Percentiles rank a stretch among this genome's conserved stretches.
These are phyloP conservation scores for Jamesozyma lodderae DNA, from an alignment of 805 yeast species.

Conservation along the genomic window DNA sequence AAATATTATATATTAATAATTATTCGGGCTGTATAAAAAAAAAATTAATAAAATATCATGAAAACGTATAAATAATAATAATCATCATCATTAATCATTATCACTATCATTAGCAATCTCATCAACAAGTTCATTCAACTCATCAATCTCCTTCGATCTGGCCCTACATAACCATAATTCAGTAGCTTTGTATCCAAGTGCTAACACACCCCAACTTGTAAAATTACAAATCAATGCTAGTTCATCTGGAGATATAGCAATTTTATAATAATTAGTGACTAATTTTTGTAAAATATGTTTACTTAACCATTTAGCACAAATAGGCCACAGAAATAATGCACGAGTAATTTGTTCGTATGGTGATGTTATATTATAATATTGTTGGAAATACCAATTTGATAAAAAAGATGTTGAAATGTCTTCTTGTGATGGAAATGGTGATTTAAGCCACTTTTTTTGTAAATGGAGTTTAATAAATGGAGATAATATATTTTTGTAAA, in stretches of 20 bases:
- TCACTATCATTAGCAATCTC: not conserved
- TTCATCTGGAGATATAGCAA: constrained; percentile 13
- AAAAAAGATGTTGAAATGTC: too few relatives aligned
- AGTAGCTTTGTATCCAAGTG: constrained; percentile 11
- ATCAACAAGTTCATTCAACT: not conserved
- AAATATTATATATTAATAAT: not conserved
- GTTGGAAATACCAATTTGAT: not conserved
- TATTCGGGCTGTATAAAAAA: constrained; percentile 3
- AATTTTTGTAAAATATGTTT: constrained; percentile 2
- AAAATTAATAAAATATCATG: not conserved
- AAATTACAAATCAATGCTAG: constrained; percentile 19
- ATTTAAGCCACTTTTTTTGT: too few relatives aligned
- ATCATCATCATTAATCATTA: not conserved
- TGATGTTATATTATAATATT: constrained; percentile 1
- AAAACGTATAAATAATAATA: not conserved
- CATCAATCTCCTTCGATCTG: not conserved
- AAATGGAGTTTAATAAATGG: not conserved
- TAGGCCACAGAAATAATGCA: constrained; percentile 15
- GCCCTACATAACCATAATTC: constrained; percentile 5
- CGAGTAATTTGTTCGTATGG: constrained; percentile 14
- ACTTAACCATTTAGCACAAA: constrained; percentile 11
- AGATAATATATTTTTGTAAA: not conserved
- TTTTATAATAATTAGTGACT: not conserved
- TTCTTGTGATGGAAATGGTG: too few relatives aligned
- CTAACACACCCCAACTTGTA: constrained; percentile 19